Evolutionary conservation across 345 rosid species (phyloP).

Genomic region (Angophora floribunda): DNA sequence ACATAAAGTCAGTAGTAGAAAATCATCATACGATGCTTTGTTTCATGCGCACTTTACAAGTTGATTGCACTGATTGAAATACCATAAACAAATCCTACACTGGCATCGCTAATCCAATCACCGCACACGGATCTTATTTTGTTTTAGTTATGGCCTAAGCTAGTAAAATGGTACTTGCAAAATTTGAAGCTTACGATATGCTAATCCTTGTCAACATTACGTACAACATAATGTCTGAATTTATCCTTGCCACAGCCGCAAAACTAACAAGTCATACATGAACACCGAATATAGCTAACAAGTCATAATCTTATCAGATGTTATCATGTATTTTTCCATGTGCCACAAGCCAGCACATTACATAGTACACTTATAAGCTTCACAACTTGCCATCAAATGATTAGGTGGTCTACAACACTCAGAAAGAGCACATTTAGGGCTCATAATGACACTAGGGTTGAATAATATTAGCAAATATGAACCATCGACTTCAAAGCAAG

Average conservation of each 20-base stretch:
- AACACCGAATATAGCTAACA: background rate
- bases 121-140: background rate
- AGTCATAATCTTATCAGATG: background rate
- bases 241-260: background rate
- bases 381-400: background rate
- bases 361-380: background rate
- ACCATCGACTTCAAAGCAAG: conserved; percentile 27
- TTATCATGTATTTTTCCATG: background rate
- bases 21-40: background rate
- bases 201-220: background rate
- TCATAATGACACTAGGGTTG: background rate
- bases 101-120: background rate
- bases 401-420: background rate
- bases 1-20: background rate
- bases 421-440: background rate
- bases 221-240: background rate
- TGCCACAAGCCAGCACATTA: background rate
- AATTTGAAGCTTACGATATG: background rate
- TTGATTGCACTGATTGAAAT: background rate
- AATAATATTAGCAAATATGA: background rate
- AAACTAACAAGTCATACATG: background rate
- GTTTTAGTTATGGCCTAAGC: background rate
- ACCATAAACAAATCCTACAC: background rate
- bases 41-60: background rate
- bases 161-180: background rate